Evolutionary conservation across 1,139 yeast genomes (phyloP).

Genomic region (Suhomyces taliae): DNA sequence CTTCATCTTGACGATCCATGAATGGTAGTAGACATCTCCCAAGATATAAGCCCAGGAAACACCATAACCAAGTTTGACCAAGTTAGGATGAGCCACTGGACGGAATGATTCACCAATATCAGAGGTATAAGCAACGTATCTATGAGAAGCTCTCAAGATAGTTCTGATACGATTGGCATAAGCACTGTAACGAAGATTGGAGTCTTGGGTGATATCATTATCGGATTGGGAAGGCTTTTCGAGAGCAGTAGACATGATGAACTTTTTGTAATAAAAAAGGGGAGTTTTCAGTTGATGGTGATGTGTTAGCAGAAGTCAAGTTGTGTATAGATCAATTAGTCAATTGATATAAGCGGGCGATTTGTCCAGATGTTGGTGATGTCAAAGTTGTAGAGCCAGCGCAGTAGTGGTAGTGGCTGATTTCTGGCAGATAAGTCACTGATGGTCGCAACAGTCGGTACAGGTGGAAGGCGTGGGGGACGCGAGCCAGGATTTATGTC

Average conservation of each 20-base stretch:
- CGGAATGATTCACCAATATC: conserved; percentile 90
- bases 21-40: conserved; percentile 76
- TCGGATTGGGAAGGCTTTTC: conserved; percentile 11
- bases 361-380: not conserved
- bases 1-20: conserved; percentile 73
- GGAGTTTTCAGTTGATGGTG: no score
- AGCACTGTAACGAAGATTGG: conserved; percentile 72
- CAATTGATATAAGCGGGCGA: no score
- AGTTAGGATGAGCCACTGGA: conserved; percentile 72
- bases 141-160: conserved; percentile 70
- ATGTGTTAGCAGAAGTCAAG: no score
- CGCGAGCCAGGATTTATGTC: no score
- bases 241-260: not conserved
- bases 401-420: not conserved
- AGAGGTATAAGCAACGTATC: conserved; percentile 85
- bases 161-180: conserved; percentile 75
- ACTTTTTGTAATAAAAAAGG: no score
- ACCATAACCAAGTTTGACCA: conserved; percentile 69
- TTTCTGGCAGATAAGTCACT: not conserved
- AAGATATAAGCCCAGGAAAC: conserved; percentile 75
- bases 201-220: conserved; percentile 39
- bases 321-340: no score
- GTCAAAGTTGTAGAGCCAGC: not conserved
- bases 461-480: no score
- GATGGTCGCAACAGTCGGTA: no score